These are phyloP conservation scores for Wickerhamomyces sp. DNA, from an alignment of 1,139 yeast genomes.

Conservation along the genomic window DNA sequence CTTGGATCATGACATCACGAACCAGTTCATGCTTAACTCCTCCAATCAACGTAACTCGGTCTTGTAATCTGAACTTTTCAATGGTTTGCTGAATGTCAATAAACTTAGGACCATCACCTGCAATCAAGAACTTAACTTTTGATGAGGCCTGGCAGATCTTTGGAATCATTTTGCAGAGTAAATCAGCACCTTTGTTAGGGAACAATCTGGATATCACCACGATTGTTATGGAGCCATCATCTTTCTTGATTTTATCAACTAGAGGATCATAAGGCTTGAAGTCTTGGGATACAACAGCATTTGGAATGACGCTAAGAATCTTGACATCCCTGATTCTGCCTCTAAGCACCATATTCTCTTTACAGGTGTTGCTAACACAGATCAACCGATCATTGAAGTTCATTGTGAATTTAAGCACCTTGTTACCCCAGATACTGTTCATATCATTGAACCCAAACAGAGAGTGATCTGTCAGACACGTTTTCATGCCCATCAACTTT, in stretches of 20 bases:
- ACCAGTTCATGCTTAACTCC: constrained; percentile 91
- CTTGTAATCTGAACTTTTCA: constrained; percentile 80
- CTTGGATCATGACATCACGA: constrained; percentile 86
- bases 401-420: constrained; percentile 74
- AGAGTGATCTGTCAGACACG: constrained; percentile 95
- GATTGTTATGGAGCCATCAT: constrained; percentile 46
- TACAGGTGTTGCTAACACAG: constrained; percentile 94
- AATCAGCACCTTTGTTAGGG: constrained; percentile 95
- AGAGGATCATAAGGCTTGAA: constrained; percentile 51
- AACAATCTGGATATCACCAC: constrained; percentile 89
- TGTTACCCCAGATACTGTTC: constrained; percentile 80
- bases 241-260: constrained; percentile 11
- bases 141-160: constrained; percentile 62
- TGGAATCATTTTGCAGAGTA: constrained; percentile 83
- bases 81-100: constrained; percentile 94
- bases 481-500: constrained; percentile 84
- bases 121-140: constrained; percentile 74
- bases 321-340: constrained; percentile 71
- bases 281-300: constrained; percentile 85
- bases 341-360: constrained; percentile 89
- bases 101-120: constrained; percentile 97
- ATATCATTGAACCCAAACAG: constrained; percentile 90
- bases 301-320: constrained; percentile 86
- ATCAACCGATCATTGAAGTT: constrained; percentile 90
- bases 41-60: constrained; percentile 81